These are phyloP conservation scores for Herpetomonas samuelpessoai DNA, from an alignment of 208 protist species.

Conservation along the genomic window DNA sequence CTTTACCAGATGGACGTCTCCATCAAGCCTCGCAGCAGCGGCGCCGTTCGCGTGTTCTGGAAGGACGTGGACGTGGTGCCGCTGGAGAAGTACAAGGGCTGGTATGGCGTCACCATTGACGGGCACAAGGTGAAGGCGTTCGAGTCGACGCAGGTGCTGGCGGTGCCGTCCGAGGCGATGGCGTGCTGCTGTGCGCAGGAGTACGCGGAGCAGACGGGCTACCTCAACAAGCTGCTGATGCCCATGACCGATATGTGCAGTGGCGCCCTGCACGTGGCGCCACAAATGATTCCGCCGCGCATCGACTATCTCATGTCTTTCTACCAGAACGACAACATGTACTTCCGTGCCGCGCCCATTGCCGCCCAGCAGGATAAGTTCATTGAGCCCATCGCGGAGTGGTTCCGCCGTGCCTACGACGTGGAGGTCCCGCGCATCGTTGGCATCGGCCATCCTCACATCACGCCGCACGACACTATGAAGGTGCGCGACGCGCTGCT, in stretches of 20 bases:
- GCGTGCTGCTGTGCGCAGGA: conserved; percentile 84
- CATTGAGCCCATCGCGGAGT: conserved; percentile 71
- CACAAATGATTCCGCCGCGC: conserved; percentile 83
- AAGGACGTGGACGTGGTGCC: conserved; percentile 77
- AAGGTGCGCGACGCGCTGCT: conserved; percentile 73
- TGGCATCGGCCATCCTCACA: conserved; percentile 75
- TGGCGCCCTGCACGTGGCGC: conserved; percentile 78
- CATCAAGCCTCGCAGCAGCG: conserved; percentile 48
- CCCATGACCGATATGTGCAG: conserved; percentile 89
- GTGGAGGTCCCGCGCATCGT: conserved; percentile 84
- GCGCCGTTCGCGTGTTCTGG: conserved; percentile 85
- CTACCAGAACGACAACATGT: conserved; percentile 91
- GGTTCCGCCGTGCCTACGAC: conserved; percentile 70
- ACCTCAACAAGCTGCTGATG: conserved; percentile 90
- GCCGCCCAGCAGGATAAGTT: conserved; percentile 71
- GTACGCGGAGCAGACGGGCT: conserved; percentile 79
- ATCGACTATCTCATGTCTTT: conserved; percentile 92
- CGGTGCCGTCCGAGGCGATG: conserved; percentile 83
- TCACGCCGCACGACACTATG: conserved; percentile 44
- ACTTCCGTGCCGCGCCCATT: conserved; percentile 81
- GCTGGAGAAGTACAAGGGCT: conserved; percentile 57
- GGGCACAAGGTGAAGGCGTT: conserved; percentile 87
- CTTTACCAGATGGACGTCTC: conserved; percentile 92
- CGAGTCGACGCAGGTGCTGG: conserved; percentile 65
- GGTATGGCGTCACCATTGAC: conserved; percentile 87